A percentile compares a stretch with the other conserved stretches of the same genome.
phyloP scores from a whole-genome alignment of 2,329 filamentous ascomycete species.

The Nigrograna mackinnonii region DNA sequence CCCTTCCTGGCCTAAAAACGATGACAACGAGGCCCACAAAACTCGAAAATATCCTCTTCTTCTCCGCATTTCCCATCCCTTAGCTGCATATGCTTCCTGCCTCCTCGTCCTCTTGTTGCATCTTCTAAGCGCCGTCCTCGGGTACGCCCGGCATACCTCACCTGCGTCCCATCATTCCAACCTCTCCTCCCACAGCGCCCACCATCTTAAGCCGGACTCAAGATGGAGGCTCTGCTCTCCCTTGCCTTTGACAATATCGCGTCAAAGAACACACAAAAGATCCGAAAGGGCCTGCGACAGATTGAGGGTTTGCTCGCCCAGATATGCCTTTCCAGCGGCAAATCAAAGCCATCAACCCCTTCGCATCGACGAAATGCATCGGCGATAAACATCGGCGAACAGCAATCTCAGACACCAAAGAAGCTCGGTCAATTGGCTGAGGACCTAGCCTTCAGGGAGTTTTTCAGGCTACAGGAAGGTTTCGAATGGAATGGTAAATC shows the following conservation, averaged over 20 bases:
- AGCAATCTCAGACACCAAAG: constrained; percentile 37
- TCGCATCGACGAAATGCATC: constrained; percentile 41
- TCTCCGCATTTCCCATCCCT: constrained; percentile 29
- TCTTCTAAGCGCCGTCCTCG: constrained; percentile 8
- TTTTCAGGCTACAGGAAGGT: constrained; percentile 94
- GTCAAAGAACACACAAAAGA: constrained; percentile 85
- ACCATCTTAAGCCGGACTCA: constrained; percentile 11
- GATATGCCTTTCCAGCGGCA: constrained; percentile 74
- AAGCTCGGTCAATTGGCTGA: constrained; percentile 70
- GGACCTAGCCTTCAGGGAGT: constrained; percentile 91
- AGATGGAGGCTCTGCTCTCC: constrained; percentile 89
- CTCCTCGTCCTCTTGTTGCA: constrained; percentile 15
- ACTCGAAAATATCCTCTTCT: constrained; percentile 18
- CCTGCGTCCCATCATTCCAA: constrained; percentile 2
- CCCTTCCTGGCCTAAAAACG: background rate
- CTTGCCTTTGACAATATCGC: constrained; percentile 96
- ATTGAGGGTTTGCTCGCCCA: constrained; percentile 93
- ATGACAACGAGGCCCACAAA: constrained; percentile 25
- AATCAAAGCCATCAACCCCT: constrained; percentile 33
- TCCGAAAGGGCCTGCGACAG: constrained; percentile 90
- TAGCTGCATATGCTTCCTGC: constrained; percentile 28
- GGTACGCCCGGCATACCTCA: constrained; percentile 2
- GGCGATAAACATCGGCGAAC: constrained; percentile 37
- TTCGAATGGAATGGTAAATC: constrained; percentile 91
- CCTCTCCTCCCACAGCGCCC: background rate